Evolutionary conservation across 1,139 yeast genomes (phyloP).

Genomic region (Yamadazyma spencermartinsiae): DNA sequence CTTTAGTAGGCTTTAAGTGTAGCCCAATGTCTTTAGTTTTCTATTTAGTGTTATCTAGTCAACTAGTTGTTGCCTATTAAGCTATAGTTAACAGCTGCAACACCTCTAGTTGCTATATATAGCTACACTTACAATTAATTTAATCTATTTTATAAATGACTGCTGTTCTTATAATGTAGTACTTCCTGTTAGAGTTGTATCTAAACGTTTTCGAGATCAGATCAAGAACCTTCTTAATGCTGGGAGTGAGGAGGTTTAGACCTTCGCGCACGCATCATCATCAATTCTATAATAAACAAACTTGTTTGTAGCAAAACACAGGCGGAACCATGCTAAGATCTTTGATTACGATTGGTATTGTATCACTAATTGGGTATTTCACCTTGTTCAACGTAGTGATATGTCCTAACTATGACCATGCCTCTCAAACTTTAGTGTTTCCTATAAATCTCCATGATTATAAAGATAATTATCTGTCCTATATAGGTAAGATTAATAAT

Average conservation of each 20-base stretch:
- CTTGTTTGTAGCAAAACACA: no score
- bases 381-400: background rate
- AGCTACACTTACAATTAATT: no score
- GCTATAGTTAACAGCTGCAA: no score
- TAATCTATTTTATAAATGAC: no score
- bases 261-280: background rate
- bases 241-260: background rate
- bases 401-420: background rate
- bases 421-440: slow-evolving; percentile 1
- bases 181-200: no score
- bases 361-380: background rate
- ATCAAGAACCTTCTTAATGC: background rate
- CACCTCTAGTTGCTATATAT: no score
- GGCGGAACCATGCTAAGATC: background rate
- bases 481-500: background rate
- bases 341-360: background rate
- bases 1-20: no score
- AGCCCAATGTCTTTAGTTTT: no score
- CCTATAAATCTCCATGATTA: slow-evolving; percentile 2
- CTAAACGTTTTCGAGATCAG: no score
- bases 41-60: no score
- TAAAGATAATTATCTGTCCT: slow-evolving; percentile 1
- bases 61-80: no score
- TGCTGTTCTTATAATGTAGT: no score
- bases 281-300: background rate